Base-by-base conservation (phyloP, 768 basidiomycete species). In the Serendipita sp. region DNA sequence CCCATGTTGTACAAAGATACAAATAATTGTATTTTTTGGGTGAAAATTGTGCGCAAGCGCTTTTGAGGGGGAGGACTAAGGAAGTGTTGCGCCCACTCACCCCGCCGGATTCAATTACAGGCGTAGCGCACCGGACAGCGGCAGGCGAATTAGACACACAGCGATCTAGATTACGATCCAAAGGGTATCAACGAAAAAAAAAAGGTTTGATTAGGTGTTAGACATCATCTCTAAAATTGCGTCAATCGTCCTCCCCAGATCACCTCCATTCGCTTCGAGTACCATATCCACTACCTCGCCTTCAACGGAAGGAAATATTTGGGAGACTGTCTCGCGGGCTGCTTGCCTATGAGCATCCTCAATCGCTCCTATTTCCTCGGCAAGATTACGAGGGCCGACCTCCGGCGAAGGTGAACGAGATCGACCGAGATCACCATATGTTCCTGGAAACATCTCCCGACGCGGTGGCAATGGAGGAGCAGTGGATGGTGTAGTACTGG, bases 231-330 rank as follows among this genome's bases (percentile, higher is more conserved):
- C 90, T 69, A 92, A 73, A 65, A 92, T 70, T 56, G 78, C 82
- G 69, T 95, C 93, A 67, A 95, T 93, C 70, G 90, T 93, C 78
- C 81, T 82, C 43, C 91, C 92, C 63, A 96, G 70, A 74, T 96
- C 91, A 20, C 90, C 88, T 5, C 81, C 82, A 68, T 91, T 91
- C 48, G 89, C 90, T 70, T 95, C 92, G 63, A 95, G 74, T 38
- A 97, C 90, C 81, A 82, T 86, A 64, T 92, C 88, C 43, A 91
- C 79, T 33, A 96, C 82, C 72, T 94, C 94, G 50, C 71, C 71
- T 69, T 97, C 94, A 66, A 88, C 76, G 9, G 71, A 72, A 1
- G 93, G 93, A 79, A 97, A 97, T 65, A 95, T 95, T 73, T 94
- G 90, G 62, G 79, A 73, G 65, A 97, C 74, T 31, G 92, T 95